Conservation (phyloP, 495 filamentous ascomycete genomes). For the Aspergillus cavernicola region DNA sequence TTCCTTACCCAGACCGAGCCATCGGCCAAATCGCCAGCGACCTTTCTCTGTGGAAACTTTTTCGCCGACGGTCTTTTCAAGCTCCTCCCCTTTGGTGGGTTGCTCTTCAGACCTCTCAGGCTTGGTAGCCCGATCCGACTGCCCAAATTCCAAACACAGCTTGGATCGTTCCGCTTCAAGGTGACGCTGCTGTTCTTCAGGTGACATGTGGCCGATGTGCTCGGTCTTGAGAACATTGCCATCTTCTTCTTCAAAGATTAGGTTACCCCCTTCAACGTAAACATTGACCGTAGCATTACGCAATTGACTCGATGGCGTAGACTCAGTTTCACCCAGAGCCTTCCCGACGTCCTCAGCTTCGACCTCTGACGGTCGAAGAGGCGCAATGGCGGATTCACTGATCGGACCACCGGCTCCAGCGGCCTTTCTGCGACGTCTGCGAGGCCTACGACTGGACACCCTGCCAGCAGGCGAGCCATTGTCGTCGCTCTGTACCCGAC, state of each 20-base stretch:
- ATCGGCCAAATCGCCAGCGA: slow-evolving; percentile 35
- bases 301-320: slow-evolving; percentile 33
- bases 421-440: slow-evolving; percentile 67
- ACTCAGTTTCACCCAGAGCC: slow-evolving; percentile 34
- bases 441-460: slow-evolving; percentile 56
- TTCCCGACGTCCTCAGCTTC: slow-evolving; percentile 15
- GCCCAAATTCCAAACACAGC: slow-evolving; percentile 42
- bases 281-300: slow-evolving; percentile 50
- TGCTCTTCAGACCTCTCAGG: slow-evolving; percentile 40
- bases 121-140: slow-evolving; percentile 37
- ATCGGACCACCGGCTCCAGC: slow-evolving; percentile 82
- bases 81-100: slow-evolving; percentile 39
- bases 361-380: slow-evolving; percentile 49
- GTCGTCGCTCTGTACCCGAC: slow-evolving; percentile 77
- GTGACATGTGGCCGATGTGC: slow-evolving; percentile 38
- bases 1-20: slow-evolving; percentile 39
- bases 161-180: slow-evolving; percentile 57
- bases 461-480: slow-evolving; percentile 49
- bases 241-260: slow-evolving; percentile 82
- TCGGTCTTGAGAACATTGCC: slow-evolving; percentile 73
- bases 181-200: slow-evolving; percentile 46
- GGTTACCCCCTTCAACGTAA: slow-evolving; percentile 78
- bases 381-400: slow-evolving; percentile 83
- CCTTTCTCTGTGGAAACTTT: slow-evolving; percentile 31
- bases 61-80: slow-evolving; percentile 32